Evolutionary conservation across 2,329 filamentous ascomycete genomes (phyloP).

Genomic region (Hypocreales sp.): DNA sequence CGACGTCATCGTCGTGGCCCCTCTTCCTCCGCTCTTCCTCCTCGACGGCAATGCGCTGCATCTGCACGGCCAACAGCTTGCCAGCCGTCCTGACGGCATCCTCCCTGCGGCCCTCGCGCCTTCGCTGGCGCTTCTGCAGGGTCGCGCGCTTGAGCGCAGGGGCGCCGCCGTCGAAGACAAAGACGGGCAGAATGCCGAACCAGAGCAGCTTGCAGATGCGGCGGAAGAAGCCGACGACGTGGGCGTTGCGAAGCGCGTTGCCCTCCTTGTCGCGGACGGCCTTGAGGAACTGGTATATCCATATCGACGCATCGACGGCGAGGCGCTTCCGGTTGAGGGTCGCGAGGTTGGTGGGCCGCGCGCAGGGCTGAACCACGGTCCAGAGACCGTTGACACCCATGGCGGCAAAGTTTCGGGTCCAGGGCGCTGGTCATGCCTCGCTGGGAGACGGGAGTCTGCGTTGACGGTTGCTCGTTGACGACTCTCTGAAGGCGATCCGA

Average conservation of each 20-base stretch:
- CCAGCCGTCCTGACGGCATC: constrained; percentile 87
- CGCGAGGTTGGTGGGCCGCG: constrained; percentile 88
- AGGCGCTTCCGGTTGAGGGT: constrained; percentile 93
- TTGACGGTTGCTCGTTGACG: too few species aligned
- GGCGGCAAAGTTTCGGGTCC: too few species aligned
- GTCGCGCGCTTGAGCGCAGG: constrained; percentile 85
- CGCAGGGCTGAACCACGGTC: constrained; percentile 90
- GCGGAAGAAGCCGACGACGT: constrained; percentile 95
- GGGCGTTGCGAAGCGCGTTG: constrained; percentile 87
- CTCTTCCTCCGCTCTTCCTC: constrained; percentile 52
- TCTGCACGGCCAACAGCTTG: constrained; percentile 82
- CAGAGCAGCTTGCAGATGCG: constrained; percentile 95
- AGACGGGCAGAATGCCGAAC: constrained; percentile 91
- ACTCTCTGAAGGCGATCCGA: too few species aligned
- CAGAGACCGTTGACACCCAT: constrained; percentile 99
- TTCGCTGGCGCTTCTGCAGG: constrained; percentile 59
- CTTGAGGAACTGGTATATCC: constrained; percentile 99
- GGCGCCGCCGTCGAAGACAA: constrained; percentile 94
- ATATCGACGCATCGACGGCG: constrained; percentile 95
- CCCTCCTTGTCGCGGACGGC: constrained; percentile 97
- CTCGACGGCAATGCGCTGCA: constrained; percentile 80
- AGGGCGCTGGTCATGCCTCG: too few species aligned
- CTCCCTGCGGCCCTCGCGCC: constrained; percentile 77
- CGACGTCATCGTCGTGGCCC: constrained; percentile 27
- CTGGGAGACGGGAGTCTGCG: neutral